A percentile compares a stretch with the other conserved stretches of the same genome.
phyloP scores from a whole-genome alignment of 2,329 filamentous ascomycete genomes.

The Botrytis aclada region DNA sequence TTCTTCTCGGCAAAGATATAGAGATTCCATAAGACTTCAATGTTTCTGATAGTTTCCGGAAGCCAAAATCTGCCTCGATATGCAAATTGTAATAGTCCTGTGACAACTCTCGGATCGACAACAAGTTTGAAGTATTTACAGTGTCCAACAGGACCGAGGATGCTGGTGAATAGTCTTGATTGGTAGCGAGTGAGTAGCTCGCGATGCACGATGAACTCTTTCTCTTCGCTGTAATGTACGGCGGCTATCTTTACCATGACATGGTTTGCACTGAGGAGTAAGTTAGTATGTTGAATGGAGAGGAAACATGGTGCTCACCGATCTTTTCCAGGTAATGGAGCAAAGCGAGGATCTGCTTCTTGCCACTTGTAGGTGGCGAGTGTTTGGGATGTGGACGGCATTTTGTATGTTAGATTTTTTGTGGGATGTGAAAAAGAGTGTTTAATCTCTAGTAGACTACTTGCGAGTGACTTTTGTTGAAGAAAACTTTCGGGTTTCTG shows the following conservation, averaged over 20 bases:
- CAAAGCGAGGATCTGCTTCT: slow-evolving; percentile 1
- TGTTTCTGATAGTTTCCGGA: not conserved
- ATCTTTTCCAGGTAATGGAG: not conserved
- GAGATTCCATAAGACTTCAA: not conserved
- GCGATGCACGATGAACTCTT: not conserved
- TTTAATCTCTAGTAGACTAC: not conserved
- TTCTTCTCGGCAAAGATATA: not conserved
- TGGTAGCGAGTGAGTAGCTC: not conserved
- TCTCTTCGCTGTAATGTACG: not conserved
- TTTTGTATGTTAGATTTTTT: too few species aligned
- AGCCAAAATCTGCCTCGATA: not conserved
- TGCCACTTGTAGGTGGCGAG: not conserved
- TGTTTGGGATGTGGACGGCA: not conserved
- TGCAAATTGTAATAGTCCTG: not conserved
- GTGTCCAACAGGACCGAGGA: not conserved
- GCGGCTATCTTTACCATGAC: not conserved
- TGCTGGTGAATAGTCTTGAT: not conserved
- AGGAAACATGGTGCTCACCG: not conserved
- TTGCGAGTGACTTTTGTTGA: not conserved
- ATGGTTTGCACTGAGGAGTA: not conserved
- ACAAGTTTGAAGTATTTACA: not conserved
- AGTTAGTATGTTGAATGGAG: not conserved
- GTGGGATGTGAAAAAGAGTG: too few species aligned
- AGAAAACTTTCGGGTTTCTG: not conserved
- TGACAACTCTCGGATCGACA: not conserved